Conservation (phyloP, 2,329 filamentous ascomycete species). For the Aspergillus terreus region DNA sequence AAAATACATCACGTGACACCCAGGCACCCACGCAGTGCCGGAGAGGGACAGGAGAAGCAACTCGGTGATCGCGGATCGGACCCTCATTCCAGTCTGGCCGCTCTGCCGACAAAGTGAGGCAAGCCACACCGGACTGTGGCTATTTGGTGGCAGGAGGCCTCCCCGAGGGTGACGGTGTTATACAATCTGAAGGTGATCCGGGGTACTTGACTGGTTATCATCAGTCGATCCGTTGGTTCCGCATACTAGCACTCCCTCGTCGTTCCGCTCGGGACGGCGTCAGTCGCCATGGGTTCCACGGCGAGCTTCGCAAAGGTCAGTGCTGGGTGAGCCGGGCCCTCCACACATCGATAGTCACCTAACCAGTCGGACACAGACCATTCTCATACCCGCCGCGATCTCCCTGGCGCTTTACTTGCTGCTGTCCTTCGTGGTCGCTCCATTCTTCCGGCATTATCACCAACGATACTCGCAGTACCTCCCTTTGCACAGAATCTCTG, state of each 20-base stretch:
- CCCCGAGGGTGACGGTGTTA: not conserved
- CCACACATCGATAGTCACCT: not conserved
- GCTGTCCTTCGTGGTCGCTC: slow-evolving; percentile 62
- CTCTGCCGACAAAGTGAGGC: no score
- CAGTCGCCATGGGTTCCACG: slow-evolving; percentile 27
- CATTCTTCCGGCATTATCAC: slow-evolving; percentile 66
- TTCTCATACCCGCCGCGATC: slow-evolving; percentile 67
- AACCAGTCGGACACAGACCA: slow-evolving; percentile 50
- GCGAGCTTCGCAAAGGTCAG: slow-evolving; percentile 29
- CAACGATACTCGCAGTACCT: slow-evolving; percentile 71
- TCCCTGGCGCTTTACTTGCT: slow-evolving; percentile 66
- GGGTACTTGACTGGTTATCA: not conserved
- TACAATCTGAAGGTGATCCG: not conserved
- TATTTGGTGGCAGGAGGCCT: no score
- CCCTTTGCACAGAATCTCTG: slow-evolving; percentile 56
- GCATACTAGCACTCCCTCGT: no score
- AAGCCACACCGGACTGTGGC: no score
- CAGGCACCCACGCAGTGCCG: not conserved
- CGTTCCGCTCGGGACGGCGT: not conserved
- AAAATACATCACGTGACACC: slow-evolving; percentile 5
- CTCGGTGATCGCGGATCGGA: not conserved
- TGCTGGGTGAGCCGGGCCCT: not conserved
- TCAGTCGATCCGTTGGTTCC: not conserved
- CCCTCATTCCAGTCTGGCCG: no score
- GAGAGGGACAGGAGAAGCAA: not conserved